Evolutionary conservation across 2,329 filamentous ascomycete species (phyloP).

Genomic region (Diaporthe humulicola): DNA sequence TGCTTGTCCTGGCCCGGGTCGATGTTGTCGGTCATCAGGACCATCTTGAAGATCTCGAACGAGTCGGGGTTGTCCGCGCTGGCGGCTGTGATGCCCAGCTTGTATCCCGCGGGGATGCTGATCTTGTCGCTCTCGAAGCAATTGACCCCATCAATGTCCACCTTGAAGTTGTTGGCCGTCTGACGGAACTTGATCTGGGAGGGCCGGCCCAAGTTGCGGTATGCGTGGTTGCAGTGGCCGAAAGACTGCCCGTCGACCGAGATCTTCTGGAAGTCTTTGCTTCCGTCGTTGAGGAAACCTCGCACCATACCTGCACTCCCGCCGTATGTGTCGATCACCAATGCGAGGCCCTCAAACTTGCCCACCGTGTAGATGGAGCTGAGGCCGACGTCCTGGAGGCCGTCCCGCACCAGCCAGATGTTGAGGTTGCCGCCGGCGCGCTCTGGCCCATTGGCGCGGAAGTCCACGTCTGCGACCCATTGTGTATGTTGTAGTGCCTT

Average conservation of each 20-base stretch:
- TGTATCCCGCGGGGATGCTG: constrained; percentile 82
- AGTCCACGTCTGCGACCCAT: constrained; percentile 89
- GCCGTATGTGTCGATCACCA: constrained; percentile 88
- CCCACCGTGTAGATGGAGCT: constrained; percentile 87
- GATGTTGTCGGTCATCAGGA: constrained; percentile 72
- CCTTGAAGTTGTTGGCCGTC: constrained; percentile 74
- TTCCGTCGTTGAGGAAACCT: constrained; percentile 94
- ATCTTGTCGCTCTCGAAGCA: constrained; percentile 91
- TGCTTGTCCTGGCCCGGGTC: constrained; percentile 46
- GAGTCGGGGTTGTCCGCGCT: constrained; percentile 94
- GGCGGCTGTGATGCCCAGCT: constrained; percentile 88
- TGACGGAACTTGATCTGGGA: constrained; percentile 83
- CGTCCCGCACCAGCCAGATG: constrained; percentile 87
- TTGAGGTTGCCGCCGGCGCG: constrained; percentile 90
- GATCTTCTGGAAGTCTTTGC: constrained; percentile 82
- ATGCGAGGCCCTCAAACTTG: constrained; percentile 89
- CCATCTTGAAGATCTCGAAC: constrained; percentile 92
- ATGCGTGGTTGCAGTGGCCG: constrained; percentile 90
- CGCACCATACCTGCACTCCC: constrained; percentile 84
- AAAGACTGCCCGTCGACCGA: constrained; percentile 90
- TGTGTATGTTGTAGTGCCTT: constrained; percentile 70
- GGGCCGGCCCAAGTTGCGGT: constrained; percentile 90
- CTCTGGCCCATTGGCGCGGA: constrained; percentile 88
- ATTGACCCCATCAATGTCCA: constrained; percentile 81
- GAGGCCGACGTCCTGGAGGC: constrained; percentile 73